Base-by-base conservation (phyloP, 2,329 filamentous ascomycete species). In the Aspergillus brasiliensis region DNA sequence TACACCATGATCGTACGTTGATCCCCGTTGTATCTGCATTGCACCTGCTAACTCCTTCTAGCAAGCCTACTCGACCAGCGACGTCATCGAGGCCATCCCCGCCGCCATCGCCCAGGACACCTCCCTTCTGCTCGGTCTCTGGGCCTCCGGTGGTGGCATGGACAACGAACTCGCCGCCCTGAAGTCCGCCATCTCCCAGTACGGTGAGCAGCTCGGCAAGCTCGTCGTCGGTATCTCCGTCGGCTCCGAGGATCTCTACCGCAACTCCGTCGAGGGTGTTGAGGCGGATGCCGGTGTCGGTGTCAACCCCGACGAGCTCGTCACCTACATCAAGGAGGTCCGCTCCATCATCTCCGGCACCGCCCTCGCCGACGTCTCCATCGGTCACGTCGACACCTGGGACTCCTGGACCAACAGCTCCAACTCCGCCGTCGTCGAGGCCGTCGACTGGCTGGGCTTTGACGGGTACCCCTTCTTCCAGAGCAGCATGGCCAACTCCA, bases 361-460 rank as follows among this genome's bases (percentile, higher is more conserved):
- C 13, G 72, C 78, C 51, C 78, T 82, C 47, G 68, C 65, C 38
- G 77, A 78, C 23, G 83, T 81, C 48, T 81, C 85, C 17, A 81
- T 96, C 61, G 92, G 92, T 55, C 92, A 96, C 77, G 92, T 96
- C 73, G 92, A 96, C 73, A 96, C 92, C 54, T 96, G 91, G 91
- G 92, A 88, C 37, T 86, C 86, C 55, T 93, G 87, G 82, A 86
- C 86, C 73, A 92, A 96, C 76, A 76, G 78, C 54, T 85, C 88
- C 71, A 96, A 94, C 83, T 77, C 78, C 51, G 86, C 83, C 44
- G 86, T 96, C 60, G 86, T 91, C 60, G 81, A 87, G 8, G 86
- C 84, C 42, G 79, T 83, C 63, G 92, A 96, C 81, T 96, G 87
- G 83, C 76, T 96, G 61, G 92, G 92, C 66, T 86, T 94, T 74